Base-by-base conservation (phyloP, 345 rosid genomes). In the Psidium guajava region DNA sequence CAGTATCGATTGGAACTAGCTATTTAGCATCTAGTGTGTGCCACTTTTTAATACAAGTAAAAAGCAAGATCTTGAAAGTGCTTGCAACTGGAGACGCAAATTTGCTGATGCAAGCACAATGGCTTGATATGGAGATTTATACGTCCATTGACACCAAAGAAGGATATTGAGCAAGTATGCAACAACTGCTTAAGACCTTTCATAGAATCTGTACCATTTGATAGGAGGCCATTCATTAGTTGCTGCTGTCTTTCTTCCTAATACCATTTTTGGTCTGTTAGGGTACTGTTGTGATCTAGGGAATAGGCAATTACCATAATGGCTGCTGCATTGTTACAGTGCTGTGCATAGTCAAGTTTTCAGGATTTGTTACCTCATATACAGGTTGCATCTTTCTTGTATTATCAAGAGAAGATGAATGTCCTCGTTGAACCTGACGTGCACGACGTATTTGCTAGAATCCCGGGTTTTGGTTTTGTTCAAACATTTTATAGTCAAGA, bases 401-500 rank as follows among this genome's bases (percentile, higher is more conserved):
- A 95, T 88, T 92, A 95, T 92, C 94, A 95, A 91, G 98, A 97
- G 92, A 94, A 93, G 87, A 95, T 97, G 99, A 95, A 93, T 93
- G 93, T 95, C 85, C 92, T 95, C 54, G 99, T 97, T 89, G 99
- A 97, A 92, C 99, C 98, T 85, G 98, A 97, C 80, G 98, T 97
- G 57, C 99, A 97, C 81, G 99, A 97, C 87, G 89, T 97, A 90
- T 95, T 97, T 91, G 98, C 99, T 86, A 94, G 98, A 92, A 95
- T 95, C 87, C 99, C 99, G 4, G 99, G 99, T 83, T 97, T 95
- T 87, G 98, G 99, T 74, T 97, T 95, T 90, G 93, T 97, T 87
- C 99, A 95, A 88, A 97, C 99, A 77, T 97, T 97, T 90, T 97
- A 97, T 88, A 95, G 93, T 89, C 99, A 97, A 91, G 99, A 97